Conservation (phyloP, 2,329 filamentous ascomycete species). For the Claviceps monticola region DNA sequence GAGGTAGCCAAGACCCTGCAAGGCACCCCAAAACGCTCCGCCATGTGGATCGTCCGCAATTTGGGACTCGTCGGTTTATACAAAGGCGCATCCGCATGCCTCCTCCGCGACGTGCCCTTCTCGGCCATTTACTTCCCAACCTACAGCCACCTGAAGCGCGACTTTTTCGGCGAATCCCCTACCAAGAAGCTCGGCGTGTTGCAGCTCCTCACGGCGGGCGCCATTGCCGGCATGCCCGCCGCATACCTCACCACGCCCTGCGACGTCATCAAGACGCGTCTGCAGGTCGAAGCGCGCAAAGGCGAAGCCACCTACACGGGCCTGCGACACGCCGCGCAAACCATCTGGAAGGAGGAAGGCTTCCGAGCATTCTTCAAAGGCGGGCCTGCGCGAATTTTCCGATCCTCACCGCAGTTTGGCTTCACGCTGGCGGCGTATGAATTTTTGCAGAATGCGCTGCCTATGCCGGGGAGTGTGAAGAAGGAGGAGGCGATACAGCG, state of each 20-base stretch:
- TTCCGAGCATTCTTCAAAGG: constrained; percentile 98
- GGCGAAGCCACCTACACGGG: constrained; percentile 81
- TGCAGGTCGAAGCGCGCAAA: constrained; percentile 95
- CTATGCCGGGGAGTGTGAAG: constrained; percentile 52
- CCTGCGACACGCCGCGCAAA: constrained; percentile 70
- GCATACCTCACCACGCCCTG: constrained; percentile 93
- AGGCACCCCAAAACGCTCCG: constrained; percentile 72
- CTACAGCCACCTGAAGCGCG: constrained; percentile 87
- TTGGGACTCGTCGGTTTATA: constrained; percentile 88
- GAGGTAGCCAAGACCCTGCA: constrained; percentile 83
- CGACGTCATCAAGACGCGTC: constrained; percentile 97
- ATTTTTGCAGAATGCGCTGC: constrained; percentile 67
- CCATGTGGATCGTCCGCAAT: constrained; percentile 96
- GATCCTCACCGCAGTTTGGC: constrained; percentile 93
- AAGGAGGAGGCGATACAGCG: constrained; percentile 30
- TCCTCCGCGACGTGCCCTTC: constrained; percentile 93
- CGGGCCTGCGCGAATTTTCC: constrained; percentile 84
- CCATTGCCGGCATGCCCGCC: constrained; percentile 83
- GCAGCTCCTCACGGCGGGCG: constrained; percentile 86
- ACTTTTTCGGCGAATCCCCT: constrained; percentile 79
- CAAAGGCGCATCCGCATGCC: constrained; percentile 88
- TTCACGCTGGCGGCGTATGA: constrained; percentile 96
- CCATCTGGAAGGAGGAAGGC: constrained; percentile 80
- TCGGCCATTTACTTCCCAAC: constrained; percentile 98
- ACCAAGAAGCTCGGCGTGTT: constrained; percentile 81